A percentile compares a stretch with the other conserved stretches of the same genome.
Conservation (phyloP, 306 rosid species). For the Begonia loranthoides region DNA sequence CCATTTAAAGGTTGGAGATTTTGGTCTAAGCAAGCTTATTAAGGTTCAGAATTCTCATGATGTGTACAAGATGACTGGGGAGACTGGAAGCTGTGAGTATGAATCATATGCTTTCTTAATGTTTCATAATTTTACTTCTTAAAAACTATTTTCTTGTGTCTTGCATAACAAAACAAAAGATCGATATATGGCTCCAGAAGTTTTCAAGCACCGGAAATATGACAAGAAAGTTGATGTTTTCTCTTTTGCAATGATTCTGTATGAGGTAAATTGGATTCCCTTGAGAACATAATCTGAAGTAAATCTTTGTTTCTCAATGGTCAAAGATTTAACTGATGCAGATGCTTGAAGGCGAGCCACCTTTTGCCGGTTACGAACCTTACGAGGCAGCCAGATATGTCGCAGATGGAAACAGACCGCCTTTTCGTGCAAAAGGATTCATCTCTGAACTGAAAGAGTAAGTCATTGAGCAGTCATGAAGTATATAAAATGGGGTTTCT, state of each 20-base stretch:
- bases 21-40: slow-evolving; percentile 97
- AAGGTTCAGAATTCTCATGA: slow-evolving; percentile 79
- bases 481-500: too few species aligned
- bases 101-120: slow-evolving; percentile 10
- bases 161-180: slow-evolving; percentile 34
- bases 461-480: slow-evolving; percentile 9
- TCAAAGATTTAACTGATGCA: slow-evolving; percentile 28
- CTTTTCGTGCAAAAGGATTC: slow-evolving; percentile 47
- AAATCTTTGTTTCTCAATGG: slow-evolving; percentile 3
- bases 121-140: neutral
- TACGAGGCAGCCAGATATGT: slow-evolving; percentile 80
- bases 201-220: slow-evolving; percentile 71
- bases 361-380: slow-evolving; percentile 65
- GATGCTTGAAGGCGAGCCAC: slow-evolving; percentile 96
- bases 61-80: slow-evolving; percentile 99
- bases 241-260: slow-evolving; percentile 87
- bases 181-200: slow-evolving; percentile 98
- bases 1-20: slow-evolving; percentile 95
- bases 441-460: slow-evolving; percentile 56
- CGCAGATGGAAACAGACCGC: slow-evolving; percentile 78
- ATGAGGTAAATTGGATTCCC: slow-evolving; percentile 51
- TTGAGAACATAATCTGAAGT: neutral
- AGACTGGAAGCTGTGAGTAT: slow-evolving; percentile 98
- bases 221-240: slow-evolving; percentile 94
- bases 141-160: slow-evolving; percentile 6